Percentiles rank a stretch among this genome's conserved stretches.
phyloP scores from a whole-genome alignment of 768 basidiomycete species.

The Suillus clintonianus region DNA sequence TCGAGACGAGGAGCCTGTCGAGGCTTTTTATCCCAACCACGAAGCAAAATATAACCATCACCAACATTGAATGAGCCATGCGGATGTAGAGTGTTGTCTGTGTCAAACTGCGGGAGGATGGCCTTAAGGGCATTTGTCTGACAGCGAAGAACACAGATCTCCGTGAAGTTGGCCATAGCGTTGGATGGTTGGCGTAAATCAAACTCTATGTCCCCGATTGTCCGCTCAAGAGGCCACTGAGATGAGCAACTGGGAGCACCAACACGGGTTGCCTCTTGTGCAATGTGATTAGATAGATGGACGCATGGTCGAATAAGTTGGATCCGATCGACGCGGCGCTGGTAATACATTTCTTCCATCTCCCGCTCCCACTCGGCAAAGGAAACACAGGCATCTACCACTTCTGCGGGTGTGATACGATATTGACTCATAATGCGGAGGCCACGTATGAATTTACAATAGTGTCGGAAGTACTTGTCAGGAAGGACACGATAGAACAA shows the following conservation, averaged over 20 bases:
- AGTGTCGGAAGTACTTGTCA: constrained; percentile 16
- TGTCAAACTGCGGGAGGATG: constrained; percentile 13
- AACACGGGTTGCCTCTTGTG: background rate
- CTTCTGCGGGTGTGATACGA: constrained; percentile 8
- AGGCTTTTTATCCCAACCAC: background rate
- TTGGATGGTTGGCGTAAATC: constrained; percentile 18
- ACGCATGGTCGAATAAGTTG: constrained; percentile 27
- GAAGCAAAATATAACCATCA: background rate
- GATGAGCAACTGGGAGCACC: background rate
- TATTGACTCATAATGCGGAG: constrained; percentile 25
- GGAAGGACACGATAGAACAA: constrained; percentile 16
- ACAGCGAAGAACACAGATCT: constrained; percentile 14
- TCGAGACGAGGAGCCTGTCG: background rate
- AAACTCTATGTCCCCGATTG: background rate
- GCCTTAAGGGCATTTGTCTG: constrained; percentile 21
- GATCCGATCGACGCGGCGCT: constrained; percentile 20
- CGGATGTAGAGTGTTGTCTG: background rate
- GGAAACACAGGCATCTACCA: background rate
- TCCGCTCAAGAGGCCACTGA: background rate
- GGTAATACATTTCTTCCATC: constrained; percentile 29
- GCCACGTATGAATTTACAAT: constrained; percentile 21
- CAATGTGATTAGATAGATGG: constrained; percentile 9
- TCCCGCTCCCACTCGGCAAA: constrained; percentile 26
- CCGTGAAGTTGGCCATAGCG: constrained; percentile 26
- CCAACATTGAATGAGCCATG: background rate